These are phyloP conservation scores for Volvariella surrecta DNA, from an alignment of 1,284 basidiomycete genomes.

Conservation along the genomic window DNA sequence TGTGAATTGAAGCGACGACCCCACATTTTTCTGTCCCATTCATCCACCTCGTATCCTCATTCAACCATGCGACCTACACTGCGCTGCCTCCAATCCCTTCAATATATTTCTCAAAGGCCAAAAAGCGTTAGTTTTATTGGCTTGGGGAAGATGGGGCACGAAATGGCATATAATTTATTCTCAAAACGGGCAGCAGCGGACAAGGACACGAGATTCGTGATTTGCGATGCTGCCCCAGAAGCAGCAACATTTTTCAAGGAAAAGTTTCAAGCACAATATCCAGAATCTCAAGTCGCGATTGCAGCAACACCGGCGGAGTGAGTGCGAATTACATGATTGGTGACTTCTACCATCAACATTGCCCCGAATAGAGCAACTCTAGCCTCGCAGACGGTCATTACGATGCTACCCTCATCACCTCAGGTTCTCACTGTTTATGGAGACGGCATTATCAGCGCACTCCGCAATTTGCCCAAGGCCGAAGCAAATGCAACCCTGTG, in stretches of 20 bases:
- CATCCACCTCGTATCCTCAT: not conserved
- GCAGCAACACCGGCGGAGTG: conserved; percentile 62
- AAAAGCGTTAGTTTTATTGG: conserved; percentile 70
- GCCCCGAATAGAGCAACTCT: conserved; percentile 36
- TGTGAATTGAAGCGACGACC: too few species aligned
- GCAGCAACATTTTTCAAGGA: conserved; percentile 47
- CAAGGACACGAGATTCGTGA: conserved; percentile 48
- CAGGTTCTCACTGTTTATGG: conserved; percentile 72
- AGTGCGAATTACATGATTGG: conserved; percentile 22
- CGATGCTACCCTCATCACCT: conserved; percentile 84
- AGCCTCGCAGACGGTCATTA: conserved; percentile 62
- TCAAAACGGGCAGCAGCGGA: conserved; percentile 49
- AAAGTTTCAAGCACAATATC: conserved; percentile 46
- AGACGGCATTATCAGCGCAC: conserved; percentile 51
- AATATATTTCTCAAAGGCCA: conserved; percentile 24
- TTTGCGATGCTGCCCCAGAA: conserved; percentile 70
- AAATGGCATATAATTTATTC: conserved; percentile 82
- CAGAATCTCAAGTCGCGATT: conserved; percentile 46
- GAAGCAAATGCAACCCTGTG: conserved; percentile 47
- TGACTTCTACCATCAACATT: too few species aligned
- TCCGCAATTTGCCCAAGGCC: conserved; percentile 34
- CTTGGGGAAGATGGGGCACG: conserved; percentile 74
- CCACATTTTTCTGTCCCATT: too few species aligned
- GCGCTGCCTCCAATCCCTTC: conserved; percentile 19
- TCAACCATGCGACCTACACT: conserved; percentile 20